These are phyloP conservation scores for Podochytrium sp. DNA, from an alignment of 192 early-diverging fungal species.

Conservation along the genomic window DNA sequence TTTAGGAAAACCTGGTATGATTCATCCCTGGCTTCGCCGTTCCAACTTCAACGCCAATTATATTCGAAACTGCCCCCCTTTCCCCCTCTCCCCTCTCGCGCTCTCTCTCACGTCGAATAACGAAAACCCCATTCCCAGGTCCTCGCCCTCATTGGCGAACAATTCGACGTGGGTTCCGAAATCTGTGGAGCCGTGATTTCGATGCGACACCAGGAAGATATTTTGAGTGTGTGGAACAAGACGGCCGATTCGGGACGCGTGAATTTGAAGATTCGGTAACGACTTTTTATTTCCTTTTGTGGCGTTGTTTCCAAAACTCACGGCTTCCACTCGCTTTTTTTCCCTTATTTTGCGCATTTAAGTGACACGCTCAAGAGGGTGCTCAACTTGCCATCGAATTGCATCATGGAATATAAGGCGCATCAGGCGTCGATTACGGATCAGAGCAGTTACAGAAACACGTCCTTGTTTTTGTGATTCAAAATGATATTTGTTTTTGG, in stretches of 20 bases:
- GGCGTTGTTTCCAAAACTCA: too few relatives aligned
- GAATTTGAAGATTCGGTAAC: constrained; percentile 80
- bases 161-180: constrained; percentile 86
- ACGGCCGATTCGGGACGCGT: constrained; percentile 81
- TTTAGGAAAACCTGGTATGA: constrained; percentile 34
- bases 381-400: constrained; percentile 82
- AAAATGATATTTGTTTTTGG: too few relatives aligned
- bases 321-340: not conserved
- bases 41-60: not conserved
- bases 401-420: constrained; percentile 94
- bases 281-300: not conserved
- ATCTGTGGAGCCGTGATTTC: constrained; percentile 94
- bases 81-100: too few relatives aligned
- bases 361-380: constrained; percentile 88
- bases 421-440: constrained; percentile 82
- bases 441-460: constrained; percentile 81
- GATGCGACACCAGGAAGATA: constrained; percentile 91
- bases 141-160: constrained; percentile 88
- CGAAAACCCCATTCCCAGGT: too few relatives aligned
- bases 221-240: constrained; percentile 93
- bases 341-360: constrained; percentile 2
- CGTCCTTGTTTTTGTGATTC: constrained; percentile 44
- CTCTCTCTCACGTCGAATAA: too few relatives aligned
- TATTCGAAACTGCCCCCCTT: too few relatives aligned
- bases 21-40: not conserved